These are phyloP conservation scores for Bromus sterilis DNA, from an alignment of 176 grass and related monocot genomes.

Conservation along the genomic window DNA sequence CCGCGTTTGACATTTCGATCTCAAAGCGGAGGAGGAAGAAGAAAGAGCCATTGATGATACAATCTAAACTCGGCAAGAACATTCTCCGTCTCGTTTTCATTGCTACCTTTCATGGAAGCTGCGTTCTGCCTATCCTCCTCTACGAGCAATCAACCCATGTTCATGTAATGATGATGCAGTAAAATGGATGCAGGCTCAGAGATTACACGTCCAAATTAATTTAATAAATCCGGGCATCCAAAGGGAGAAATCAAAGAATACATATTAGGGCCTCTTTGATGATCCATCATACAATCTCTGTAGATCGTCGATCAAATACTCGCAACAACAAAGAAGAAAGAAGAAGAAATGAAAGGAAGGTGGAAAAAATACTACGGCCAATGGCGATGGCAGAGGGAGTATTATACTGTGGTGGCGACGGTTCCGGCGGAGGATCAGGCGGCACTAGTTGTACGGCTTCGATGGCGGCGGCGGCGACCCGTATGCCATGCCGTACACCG, in stretches of 20 bases:
- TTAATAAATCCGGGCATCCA: constrained; percentile 10
- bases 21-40: not conserved
- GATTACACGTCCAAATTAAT: constrained; percentile 6
- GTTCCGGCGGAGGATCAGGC: not conserved
- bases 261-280: constrained; percentile 34
- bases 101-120: not conserved
- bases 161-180: too few relatives aligned
- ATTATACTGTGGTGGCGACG: constrained; percentile 18
- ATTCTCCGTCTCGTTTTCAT: not conserved
- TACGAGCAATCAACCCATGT: not conserved
- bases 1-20: not conserved
- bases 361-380: constrained; percentile 17
- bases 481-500: constrained; percentile 59
- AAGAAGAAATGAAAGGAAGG: not conserved
- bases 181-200: not conserved
- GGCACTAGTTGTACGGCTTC: constrained; percentile 41
- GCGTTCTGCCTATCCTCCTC: not conserved
- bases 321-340: not conserved
- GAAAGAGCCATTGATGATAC: not conserved
- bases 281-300: not conserved
- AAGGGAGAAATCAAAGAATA: constrained; percentile 22
- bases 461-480: constrained; percentile 52
- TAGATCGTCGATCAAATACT: constrained; percentile 21
- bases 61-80: not conserved
- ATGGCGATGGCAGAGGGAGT: not conserved